Percentiles rank a stretch among this genome's conserved stretches.
phyloP scores from a whole-genome alignment of 176 grass and related monocot species.

The Oryza officinalis region DNA sequence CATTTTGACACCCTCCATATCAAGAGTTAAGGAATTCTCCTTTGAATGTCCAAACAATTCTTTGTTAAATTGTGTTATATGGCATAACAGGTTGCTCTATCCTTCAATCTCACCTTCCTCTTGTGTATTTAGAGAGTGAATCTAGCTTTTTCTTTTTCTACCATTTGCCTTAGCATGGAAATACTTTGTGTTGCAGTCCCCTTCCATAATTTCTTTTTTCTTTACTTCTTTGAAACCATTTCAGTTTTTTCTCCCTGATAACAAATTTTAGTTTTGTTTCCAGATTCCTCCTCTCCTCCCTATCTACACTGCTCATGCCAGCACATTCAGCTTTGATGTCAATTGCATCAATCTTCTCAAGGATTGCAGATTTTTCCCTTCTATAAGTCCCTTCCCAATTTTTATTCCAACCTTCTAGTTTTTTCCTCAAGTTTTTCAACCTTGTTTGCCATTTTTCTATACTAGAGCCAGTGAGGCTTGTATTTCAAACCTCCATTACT shows the following conservation, averaged over 20 bases:
- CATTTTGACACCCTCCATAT: too few relatives aligned
- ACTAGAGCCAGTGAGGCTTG: not conserved
- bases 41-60: too few relatives aligned
- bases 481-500: not conserved
- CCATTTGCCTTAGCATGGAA: not conserved
- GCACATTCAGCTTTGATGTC: not conserved
- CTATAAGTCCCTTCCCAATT: not conserved
- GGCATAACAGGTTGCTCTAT: too few relatives aligned
- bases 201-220: not conserved
- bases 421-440: not conserved
- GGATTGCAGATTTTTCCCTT: not conserved
- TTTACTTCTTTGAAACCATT: not conserved
- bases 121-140: too few relatives aligned
- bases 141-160: not conserved
- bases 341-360: not conserved
- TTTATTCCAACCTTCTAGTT: not conserved
- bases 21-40: too few relatives aligned
- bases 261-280: too few relatives aligned
- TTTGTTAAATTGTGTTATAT: too few relatives aligned
- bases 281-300: too few relatives aligned
- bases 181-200: not conserved
- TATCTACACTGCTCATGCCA: too few relatives aligned
- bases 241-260: rapidly evolving
- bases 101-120: too few relatives aligned
- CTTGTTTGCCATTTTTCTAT: not conserved